phyloP scores from a whole-genome alignment of 768 basidiomycete genomes.

The Kwoniella bestiolae region DNA sequence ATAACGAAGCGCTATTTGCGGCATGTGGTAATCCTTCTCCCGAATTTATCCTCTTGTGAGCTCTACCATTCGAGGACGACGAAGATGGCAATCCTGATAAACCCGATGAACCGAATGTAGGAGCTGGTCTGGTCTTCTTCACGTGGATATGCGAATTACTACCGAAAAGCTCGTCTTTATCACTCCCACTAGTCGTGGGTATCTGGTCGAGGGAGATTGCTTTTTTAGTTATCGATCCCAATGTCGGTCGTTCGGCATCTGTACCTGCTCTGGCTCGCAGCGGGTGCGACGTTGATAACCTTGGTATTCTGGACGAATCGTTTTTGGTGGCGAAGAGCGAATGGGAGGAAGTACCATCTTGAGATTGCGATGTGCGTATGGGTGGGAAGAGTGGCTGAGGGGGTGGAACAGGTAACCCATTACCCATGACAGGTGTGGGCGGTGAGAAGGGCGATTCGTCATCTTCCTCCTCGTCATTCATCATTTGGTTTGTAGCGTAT shows the following conservation, averaged over 20 bases:
- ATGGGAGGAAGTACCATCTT: conserved; percentile 33
- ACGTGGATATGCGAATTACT: conserved; percentile 16
- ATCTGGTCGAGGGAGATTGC: conserved; percentile 46
- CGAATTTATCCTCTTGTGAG: conserved; percentile 42
- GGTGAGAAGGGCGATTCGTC: conserved; percentile 38
- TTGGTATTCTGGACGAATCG: conserved; percentile 40
- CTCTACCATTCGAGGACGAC: conserved; percentile 11
- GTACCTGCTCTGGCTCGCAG: conserved; percentile 41
- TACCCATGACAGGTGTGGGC: conserved; percentile 33
- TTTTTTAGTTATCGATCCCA: conserved; percentile 33
- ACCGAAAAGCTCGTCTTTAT: conserved; percentile 46
- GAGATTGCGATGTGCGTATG: conserved; percentile 39
- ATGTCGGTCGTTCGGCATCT: conserved; percentile 32
- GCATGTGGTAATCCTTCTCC: conserved; percentile 29
- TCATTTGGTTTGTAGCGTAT: conserved; percentile 22
- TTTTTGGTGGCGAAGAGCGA: conserved; percentile 14
- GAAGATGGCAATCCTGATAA: conserved; percentile 15
- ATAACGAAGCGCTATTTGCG: conserved; percentile 34
- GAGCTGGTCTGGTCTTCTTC: conserved; percentile 32
- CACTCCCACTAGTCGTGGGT: conserved; percentile 17
- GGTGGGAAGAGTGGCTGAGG: conserved; percentile 51
- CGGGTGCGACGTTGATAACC: conserved; percentile 40
- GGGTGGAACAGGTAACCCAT: conserved; percentile 28
- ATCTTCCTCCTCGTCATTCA: conserved; percentile 25
- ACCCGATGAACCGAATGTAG: conserved; percentile 23